Evolutionary conservation across 371 early-diverging fungal genomes (phyloP), one percentile per base, ranked within the genome.

Genomic region (Syncephalastrum sp.): DNA sequence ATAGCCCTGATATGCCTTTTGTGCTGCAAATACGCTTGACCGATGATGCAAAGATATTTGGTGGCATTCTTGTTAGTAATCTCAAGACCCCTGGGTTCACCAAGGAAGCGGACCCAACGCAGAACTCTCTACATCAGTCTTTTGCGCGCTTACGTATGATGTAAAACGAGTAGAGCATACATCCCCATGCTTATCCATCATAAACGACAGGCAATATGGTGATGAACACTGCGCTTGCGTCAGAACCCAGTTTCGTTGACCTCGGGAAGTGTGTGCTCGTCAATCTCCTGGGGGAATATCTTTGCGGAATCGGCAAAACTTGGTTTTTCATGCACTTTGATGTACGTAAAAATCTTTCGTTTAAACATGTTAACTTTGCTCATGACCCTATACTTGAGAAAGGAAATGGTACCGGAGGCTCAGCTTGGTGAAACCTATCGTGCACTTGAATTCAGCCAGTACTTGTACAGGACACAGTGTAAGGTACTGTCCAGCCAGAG

Each of bases 41-140:
- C 14, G 63, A 63, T 16, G 57, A 57, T 15, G 52, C 58, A 2
- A 43, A 54, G 38, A 50, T 63, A 13, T 42, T 63, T 17, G 58
- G 63, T 1, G 49, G 43, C 16, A 12, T 63, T 14, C 15, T 57
- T 17, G 50, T 63, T 57, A 58, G 19, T 3, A 58, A 63, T 42
- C 24, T 63, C 14, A 41, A 44, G 17, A 44, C 57, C 25, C 63
- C 63, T 4, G 45, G 48, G 5, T 57, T 54, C 21, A 25, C 21
- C 13, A 42, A 48, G 23, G 46, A 24, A 5, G 16, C 21, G 15
- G 19, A 41, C 23, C 48, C 63, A 15, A 45, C 49, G 5, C 6
- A n/a, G 16, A 47, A 41, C 13, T 48, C 53, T 13, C 43, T 33
- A 10, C 38, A 54, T 42, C 13, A 49, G 21, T 63, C 63, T n/a